Evolutionary conservation across 2,329 filamentous ascomycete genomes (phyloP).

Genomic region (Stemphylium beticola): DNA sequence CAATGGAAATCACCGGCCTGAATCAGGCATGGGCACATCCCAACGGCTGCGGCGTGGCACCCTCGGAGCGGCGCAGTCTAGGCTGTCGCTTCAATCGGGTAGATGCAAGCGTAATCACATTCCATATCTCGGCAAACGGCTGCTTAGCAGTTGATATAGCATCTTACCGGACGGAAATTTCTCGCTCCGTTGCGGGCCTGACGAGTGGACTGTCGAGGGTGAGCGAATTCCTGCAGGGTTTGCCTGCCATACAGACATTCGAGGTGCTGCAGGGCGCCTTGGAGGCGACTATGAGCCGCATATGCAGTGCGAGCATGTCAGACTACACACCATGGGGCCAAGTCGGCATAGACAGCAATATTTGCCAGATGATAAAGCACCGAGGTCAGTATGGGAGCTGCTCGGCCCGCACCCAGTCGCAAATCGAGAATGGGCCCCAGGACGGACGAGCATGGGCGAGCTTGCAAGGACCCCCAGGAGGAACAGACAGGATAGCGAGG

Average conservation of each 20-base stretch:
- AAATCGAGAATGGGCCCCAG: constrained; percentile 39
- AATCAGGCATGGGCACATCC: constrained; percentile 18
- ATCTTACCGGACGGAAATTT: constrained; percentile 39
- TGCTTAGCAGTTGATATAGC: constrained; percentile 16
- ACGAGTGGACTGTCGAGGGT: constrained; percentile 7
- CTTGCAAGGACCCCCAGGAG: constrained; percentile 24
- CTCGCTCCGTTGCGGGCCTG: constrained; percentile 32
- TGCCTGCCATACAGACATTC: constrained; percentile 21
- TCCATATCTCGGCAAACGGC: constrained; percentile 23
- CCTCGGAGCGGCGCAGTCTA: constrained; percentile 24
- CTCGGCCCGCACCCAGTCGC: constrained; percentile 47
- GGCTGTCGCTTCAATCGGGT: constrained; percentile 15
- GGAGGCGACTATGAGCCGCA: constrained; percentile 19
- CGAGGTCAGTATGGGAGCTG: constrained; percentile 32
- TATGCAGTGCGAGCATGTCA: constrained; percentile 13
- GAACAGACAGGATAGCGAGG: constrained; percentile 22
- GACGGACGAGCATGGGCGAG: constrained; percentile 15
- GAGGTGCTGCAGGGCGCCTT: constrained; percentile 24
- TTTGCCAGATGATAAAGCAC: constrained; percentile 9
- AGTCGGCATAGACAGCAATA: constrained; percentile 12
- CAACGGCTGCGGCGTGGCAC: constrained; percentile 29
- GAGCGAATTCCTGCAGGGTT: constrained; percentile 24
- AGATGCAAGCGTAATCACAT: constrained; percentile 20
- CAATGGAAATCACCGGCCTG: constrained; percentile 28
- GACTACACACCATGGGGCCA: constrained; percentile 5